Conservation (phyloP, 495 filamentous ascomycete species). For the Hypoxylon trugodes region DNA sequence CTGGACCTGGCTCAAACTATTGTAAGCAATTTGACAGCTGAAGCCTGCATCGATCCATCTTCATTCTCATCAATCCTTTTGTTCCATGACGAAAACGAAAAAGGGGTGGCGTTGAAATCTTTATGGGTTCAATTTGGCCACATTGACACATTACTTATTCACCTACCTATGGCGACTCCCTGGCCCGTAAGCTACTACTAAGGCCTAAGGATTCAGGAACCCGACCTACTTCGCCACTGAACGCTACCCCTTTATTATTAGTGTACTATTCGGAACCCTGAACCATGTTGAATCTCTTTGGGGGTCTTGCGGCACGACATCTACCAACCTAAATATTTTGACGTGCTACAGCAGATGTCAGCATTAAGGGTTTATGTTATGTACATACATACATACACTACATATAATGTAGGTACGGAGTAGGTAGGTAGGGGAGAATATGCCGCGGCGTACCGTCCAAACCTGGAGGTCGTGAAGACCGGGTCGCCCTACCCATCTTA, state of each 20-base stretch:
- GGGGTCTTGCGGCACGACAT: slow-evolving; percentile 39
- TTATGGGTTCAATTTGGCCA: slow-evolving; percentile 5
- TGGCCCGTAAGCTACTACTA: slow-evolving; percentile 15
- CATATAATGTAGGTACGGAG: no score
- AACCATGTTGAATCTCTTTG: slow-evolving; percentile 39
- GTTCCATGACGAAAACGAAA: slow-evolving; percentile 1
- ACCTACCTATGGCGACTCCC: slow-evolving; percentile 26
- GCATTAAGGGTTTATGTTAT: slow-evolving; percentile 34
- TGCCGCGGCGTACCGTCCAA: slow-evolving; percentile 29
- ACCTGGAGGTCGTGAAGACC: slow-evolving; percentile 31
- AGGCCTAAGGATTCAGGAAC: slow-evolving; percentile 36
- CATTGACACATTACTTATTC: no score
- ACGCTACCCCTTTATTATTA: slow-evolving; percentile 40
- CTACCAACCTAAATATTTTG: slow-evolving; percentile 31
- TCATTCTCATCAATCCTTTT: neutral
- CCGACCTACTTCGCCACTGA: slow-evolving; percentile 35
- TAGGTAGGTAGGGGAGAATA: slow-evolving; percentile 12
- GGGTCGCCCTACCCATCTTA: slow-evolving; percentile 38
- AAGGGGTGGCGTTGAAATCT: slow-evolving; percentile 8
- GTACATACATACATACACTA: no score
- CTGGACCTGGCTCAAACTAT: no score
- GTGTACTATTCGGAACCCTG: slow-evolving; percentile 32
- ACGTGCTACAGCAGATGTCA: slow-evolving; percentile 39
- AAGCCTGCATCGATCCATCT: neutral
- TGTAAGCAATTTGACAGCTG: neutral